Evolutionary conservation across 2,329 filamentous ascomycete species (phyloP).

Genomic region (Hymenoscyphus salicellus): DNA sequence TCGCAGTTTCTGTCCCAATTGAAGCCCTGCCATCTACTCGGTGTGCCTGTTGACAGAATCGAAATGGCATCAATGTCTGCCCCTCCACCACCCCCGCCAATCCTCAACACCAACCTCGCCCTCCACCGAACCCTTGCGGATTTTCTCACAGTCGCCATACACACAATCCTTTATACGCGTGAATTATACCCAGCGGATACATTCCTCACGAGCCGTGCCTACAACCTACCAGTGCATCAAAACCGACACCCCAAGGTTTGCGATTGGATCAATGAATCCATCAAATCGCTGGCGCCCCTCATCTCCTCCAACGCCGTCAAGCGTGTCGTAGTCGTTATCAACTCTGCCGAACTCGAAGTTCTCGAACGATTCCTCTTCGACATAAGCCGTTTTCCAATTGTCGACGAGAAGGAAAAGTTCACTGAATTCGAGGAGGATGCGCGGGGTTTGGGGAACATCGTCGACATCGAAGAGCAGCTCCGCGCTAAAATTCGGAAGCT

Average conservation of each 20-base stretch:
- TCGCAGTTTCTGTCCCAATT: background rate
- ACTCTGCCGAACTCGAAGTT: constrained; percentile 35
- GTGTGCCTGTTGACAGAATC: background rate
- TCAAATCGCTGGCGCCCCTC: constrained; percentile 58
- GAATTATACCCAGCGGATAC: constrained; percentile 62
- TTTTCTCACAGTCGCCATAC: constrained; percentile 67
- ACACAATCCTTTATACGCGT: constrained; percentile 68
- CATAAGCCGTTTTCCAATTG: constrained; percentile 39
- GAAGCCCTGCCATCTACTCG: background rate
- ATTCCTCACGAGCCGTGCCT: constrained; percentile 65
- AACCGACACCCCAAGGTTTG: constrained; percentile 68
- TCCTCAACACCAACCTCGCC: constrained; percentile 43
- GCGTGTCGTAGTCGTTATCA: constrained; percentile 39
- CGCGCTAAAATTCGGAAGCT: constrained; percentile 64
- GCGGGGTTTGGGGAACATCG: constrained; percentile 41
- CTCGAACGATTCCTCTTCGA: constrained; percentile 45
- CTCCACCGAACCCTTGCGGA: constrained; percentile 58
- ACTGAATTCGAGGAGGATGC: constrained; percentile 36
- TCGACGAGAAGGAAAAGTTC: constrained; percentile 36
- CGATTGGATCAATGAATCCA: constrained; percentile 65
- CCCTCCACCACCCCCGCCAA: constrained; percentile 27
- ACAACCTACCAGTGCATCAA: constrained; percentile 69
- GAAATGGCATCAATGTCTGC: constrained; percentile 7
- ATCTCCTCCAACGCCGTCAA: constrained; percentile 50
- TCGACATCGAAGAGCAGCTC: constrained; percentile 69